A percentile compares a stretch with the other conserved stretches of the same genome.
Conservation (phyloP, 177 flowering plant genomes). For the Vitis hybrid region DNA sequence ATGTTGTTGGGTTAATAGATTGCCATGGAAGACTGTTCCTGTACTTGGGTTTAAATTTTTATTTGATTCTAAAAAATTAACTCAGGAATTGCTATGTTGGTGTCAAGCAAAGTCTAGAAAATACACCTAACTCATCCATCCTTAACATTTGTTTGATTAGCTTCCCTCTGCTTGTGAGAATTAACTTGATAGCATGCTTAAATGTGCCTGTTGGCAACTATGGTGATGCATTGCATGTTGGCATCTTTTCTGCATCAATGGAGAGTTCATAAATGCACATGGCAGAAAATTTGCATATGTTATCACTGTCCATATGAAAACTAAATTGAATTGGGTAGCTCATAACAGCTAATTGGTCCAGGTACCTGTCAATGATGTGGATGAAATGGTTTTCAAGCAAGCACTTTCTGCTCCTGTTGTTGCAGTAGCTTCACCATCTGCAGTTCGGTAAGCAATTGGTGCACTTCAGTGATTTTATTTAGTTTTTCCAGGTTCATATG, state of each 20-base stretch:
- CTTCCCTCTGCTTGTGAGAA: too few relatives aligned
- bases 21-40: too few relatives aligned
- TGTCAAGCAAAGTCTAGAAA: too few relatives aligned
- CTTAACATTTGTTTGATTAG: too few relatives aligned
- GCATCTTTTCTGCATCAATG: not conserved
- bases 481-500: not conserved
- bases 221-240: not conserved
- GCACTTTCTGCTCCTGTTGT: slow-evolving; percentile 81
- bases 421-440: slow-evolving; percentile 93
- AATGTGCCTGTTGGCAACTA: not conserved
- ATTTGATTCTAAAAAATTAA: too few relatives aligned
- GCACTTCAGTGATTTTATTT: not conserved
- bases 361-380: slow-evolving; percentile 75
- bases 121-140: too few relatives aligned
- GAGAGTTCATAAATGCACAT: not conserved
- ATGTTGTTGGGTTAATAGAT: too few relatives aligned
- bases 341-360: slow-evolving; percentile 16
- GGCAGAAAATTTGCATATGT: too few relatives aligned
- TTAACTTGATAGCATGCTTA: too few relatives aligned
- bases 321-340: not conserved
- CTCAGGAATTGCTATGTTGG: too few relatives aligned
- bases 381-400: slow-evolving; percentile 43
- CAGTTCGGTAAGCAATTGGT: slow-evolving; percentile 49
- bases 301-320: too few relatives aligned
- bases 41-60: too few relatives aligned